Percentiles rank a stretch among this genome's conserved stretches.
Conservation (phyloP, 306 rosid genomes). For the Glycine latifolia region DNA sequence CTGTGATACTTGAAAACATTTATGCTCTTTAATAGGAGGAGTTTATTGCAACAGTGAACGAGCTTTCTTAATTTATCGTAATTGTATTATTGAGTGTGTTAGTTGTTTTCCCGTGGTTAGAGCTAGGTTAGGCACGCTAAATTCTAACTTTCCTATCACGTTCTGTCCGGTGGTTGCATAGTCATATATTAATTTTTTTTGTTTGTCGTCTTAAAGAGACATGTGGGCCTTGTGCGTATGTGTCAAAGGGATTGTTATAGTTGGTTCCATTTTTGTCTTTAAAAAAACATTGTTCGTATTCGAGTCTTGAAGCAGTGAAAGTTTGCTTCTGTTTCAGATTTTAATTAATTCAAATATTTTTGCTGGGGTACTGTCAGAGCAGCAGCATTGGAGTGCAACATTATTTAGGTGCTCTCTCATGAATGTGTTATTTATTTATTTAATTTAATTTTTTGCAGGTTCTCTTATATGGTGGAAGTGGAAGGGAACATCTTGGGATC, state of each 20-base stretch:
- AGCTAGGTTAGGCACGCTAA: constrained; percentile 33
- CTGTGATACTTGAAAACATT: too few species aligned
- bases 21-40: background rate
- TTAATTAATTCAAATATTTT: constrained; percentile 21
- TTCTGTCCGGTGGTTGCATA: constrained; percentile 8
- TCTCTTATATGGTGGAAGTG: constrained; percentile 1
- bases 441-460: constrained; percentile 3
- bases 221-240: constrained; percentile 34
- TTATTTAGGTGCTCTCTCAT: constrained; percentile 1
- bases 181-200: background rate
- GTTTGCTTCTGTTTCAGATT: background rate
- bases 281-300: background rate
- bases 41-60: background rate
- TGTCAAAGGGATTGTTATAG: constrained; percentile 12
- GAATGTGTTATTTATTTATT: background rate
- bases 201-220: constrained; percentile 9
- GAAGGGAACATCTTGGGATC: constrained; percentile 16
- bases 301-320: constrained; percentile 4
- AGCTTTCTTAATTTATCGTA: too few species aligned
- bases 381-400: background rate
- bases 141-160: constrained; percentile 26
- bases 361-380: constrained; percentile 25
- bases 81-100: constrained; percentile 5
- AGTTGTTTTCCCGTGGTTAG: constrained; percentile 18
- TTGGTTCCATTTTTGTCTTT: constrained; percentile 40